A percentile compares a stretch with the other conserved stretches of the same genome.
phyloP scores from a whole-genome alignment of 1,139 yeast species.

The Suhomyces maxii region DNA sequence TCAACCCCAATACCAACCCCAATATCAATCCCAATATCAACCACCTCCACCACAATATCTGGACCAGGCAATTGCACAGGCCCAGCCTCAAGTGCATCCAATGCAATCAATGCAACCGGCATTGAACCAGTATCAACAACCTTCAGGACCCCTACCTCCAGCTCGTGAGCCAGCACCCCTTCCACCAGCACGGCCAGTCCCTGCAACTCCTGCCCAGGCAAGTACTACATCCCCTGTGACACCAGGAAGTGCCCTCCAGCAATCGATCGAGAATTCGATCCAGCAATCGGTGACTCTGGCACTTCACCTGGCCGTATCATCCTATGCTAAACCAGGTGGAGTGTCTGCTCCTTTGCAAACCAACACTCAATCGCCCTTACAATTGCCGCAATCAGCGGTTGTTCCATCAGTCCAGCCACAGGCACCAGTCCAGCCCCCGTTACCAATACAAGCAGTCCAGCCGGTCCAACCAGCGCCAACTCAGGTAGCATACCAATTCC shows the following conservation, averaged over 20 bases:
- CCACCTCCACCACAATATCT: slow-evolving; percentile 7
- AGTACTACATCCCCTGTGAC: background rate
- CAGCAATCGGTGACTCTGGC: no score
- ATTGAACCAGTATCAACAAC: background rate
- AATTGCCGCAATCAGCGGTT: no score
- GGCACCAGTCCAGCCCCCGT: slow-evolving; percentile 1
- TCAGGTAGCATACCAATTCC: background rate
- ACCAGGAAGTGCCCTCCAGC: background rate
- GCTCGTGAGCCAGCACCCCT: slow-evolving; percentile 6
- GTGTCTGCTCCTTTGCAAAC: no score
- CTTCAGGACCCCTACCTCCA: background rate
- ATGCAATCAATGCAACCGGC: slow-evolving; percentile 6
- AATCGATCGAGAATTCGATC: background rate
- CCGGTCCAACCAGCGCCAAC: background rate
- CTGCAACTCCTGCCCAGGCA: slow-evolving; percentile 1
- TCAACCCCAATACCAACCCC: slow-evolving; percentile 13
- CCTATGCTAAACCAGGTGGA: no score
- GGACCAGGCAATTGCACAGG: slow-evolving; percentile 9
- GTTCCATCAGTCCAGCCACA: background rate
- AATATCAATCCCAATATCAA: slow-evolving; percentile 9
- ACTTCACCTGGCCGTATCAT: no score
- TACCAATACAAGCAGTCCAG: slow-evolving; percentile 1
- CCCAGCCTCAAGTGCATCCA: slow-evolving; percentile 3
- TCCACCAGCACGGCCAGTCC: background rate
- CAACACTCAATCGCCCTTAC: no score